Percentiles rank a stretch among this genome's conserved stretches.
These are phyloP conservation scores for Fusarium buxicola DNA, from an alignment of 2,329 filamentous ascomycete species.

Conservation along the genomic window DNA sequence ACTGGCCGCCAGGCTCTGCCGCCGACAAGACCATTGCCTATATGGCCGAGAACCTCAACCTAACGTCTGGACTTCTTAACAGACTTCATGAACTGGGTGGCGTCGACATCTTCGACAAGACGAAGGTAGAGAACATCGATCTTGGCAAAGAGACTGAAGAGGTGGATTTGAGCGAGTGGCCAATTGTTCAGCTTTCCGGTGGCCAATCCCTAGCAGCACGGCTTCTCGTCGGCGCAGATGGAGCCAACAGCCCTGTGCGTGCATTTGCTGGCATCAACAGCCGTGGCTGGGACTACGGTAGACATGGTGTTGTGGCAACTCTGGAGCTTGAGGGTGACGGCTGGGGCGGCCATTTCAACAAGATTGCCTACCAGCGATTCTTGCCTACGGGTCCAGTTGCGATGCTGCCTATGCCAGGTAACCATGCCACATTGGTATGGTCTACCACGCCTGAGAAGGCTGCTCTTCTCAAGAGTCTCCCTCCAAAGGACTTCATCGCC, in stretches of 20 bases:
- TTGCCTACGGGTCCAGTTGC: conserved; percentile 92
- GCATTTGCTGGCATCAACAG: conserved; percentile 88
- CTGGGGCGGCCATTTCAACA: conserved; percentile 65
- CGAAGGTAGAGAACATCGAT: conserved; percentile 82
- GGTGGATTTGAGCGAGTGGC: conserved; percentile 87
- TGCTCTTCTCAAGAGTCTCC: conserved; percentile 79
- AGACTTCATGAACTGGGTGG: conserved; percentile 76
- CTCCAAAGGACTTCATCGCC: conserved; percentile 78
- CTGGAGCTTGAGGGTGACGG: conserved; percentile 75
- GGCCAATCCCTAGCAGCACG: conserved; percentile 79
- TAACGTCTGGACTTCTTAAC: conserved; percentile 81
- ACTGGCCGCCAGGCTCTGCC: conserved; percentile 69
- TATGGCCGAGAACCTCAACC: conserved; percentile 95
- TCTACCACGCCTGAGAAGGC: conserved; percentile 88
- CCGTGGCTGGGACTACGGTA: conserved; percentile 91
- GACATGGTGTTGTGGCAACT: conserved; percentile 92
- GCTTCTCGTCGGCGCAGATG: conserved; percentile 91
- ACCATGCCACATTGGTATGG: conserved; percentile 90
- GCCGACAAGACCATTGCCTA: conserved; percentile 80
- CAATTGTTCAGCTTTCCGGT: conserved; percentile 78
- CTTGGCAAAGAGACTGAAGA: conserved; percentile 77
- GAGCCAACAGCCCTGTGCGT: conserved; percentile 92
- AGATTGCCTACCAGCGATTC: conserved; percentile 94
- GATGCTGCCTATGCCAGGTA: conserved; percentile 87
- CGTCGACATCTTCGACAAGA: conserved; percentile 78